Evolutionary conservation across 306 rosid genomes (phyloP), one percentile per base, ranked within the genome.

Genomic region (Betula pendula): DNA sequence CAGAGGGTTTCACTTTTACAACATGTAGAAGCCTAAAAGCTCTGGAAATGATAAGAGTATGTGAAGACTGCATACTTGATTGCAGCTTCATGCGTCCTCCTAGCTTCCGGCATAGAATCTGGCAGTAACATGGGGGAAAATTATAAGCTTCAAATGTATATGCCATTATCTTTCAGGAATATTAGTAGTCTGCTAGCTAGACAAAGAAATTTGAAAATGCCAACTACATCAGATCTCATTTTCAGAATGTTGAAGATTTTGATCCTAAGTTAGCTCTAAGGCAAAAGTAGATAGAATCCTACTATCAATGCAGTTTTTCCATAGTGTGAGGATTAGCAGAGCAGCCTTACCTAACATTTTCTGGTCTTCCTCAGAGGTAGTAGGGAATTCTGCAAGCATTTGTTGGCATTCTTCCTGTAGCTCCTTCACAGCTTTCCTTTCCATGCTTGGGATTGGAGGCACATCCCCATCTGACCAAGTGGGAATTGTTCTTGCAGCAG

Each of bases 401-500:
- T 71, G 81, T 71, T 74, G 81, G 83, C 98, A 92, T 81, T 94
- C 97, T 75, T 80, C 87, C 86, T 90, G 93, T 68, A 92, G 68
- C 71, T 81, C 95, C 83, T 87, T 92, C 25, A 79, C 92, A n/a
- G 98, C 90, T 77, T 79, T 87, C 78, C 87, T 87, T 89, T 92
- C 98, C 67, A 69, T 44, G 29, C 98, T 92, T 44, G 98, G 96
- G 75, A 88, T 78, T 52, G 93, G 93, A 69, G 98, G 97, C 75
- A 92, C 71, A 69, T 92, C 93, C 79, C 95, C 83, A 40, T 87
- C 93, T 53, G 97, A 92, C 98, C 98, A 94, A 19, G 91, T 84
- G 38, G 98, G 96, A 85, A 92, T 72, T 27, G 96, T 84, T 87
- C 98, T 88, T 74, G 93, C 96, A 2, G 96, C 94, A 44, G 95